Evolutionary conservation across 495 filamentous ascomycete species (phyloP).

Genomic region (Xylaria curta): DNA sequence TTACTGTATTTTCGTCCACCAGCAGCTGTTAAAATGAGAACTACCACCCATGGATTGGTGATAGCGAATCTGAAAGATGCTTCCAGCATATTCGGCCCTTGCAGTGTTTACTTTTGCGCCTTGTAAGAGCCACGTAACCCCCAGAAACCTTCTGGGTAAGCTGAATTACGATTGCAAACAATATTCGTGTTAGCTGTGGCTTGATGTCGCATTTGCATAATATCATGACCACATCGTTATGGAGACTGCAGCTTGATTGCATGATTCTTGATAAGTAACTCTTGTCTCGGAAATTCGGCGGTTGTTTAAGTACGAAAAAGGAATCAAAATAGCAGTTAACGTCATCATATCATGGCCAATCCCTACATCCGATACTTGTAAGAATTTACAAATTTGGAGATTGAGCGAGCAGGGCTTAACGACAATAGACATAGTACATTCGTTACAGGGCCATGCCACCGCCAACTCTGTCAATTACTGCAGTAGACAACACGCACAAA

Average conservation of each 20-base stretch:
- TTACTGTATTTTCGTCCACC: constrained; percentile 1
- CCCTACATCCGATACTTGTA: background rate
- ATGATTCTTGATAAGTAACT: constrained; percentile 10
- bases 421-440: background rate
- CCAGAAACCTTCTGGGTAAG: background rate
- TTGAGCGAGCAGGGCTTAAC: background rate
- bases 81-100: background rate
- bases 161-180: background rate
- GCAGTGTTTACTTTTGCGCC: background rate
- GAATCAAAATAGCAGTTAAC: background rate
- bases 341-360: constrained; percentile 19
- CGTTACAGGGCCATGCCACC: background rate
- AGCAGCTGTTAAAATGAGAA: background rate
- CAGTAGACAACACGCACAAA: background rate
- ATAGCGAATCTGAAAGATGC: constrained; percentile 1
- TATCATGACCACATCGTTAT: constrained; percentile 5
- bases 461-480: too few species aligned
- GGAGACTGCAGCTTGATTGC: background rate
- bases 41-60: background rate
- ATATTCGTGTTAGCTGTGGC: background rate
- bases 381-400: constrained; percentile 1
- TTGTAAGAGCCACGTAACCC: background rate
- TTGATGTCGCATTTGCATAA: background rate
- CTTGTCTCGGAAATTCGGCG: background rate
- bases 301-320: background rate